Evolutionary conservation across 2,329 filamentous ascomycete genomes (phyloP).

Genomic region (Alternaria solani): DNA sequence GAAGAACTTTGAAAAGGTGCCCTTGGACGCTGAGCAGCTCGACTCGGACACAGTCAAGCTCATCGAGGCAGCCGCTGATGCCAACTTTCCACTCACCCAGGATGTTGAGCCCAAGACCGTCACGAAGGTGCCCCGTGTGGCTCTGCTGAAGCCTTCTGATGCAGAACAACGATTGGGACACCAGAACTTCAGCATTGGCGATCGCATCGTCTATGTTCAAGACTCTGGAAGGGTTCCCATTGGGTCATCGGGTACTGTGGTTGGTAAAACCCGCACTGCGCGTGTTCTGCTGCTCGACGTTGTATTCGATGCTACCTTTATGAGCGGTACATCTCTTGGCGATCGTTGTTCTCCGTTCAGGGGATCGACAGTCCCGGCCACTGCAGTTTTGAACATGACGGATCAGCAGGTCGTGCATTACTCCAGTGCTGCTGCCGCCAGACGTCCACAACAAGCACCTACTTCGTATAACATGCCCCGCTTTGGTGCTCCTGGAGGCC

Average conservation of each 20-base stretch:
- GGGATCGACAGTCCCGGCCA: slow-evolving; percentile 86
- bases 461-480: slow-evolving; percentile 62
- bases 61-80: slow-evolving; percentile 79
- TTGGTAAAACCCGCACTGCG: slow-evolving; percentile 88
- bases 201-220: slow-evolving; percentile 91
- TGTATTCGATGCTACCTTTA: slow-evolving; percentile 93
- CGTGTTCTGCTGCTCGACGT: slow-evolving; percentile 85
- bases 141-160: slow-evolving; percentile 90
- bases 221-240: slow-evolving; percentile 95
- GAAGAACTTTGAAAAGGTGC: slow-evolving; percentile 93
- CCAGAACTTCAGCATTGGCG: slow-evolving; percentile 83
- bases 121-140: slow-evolving; percentile 82
- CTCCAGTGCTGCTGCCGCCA: slow-evolving; percentile 66
- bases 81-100: slow-evolving; percentile 41
- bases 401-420: slow-evolving; percentile 79
- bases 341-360: slow-evolving; percentile 92
- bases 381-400: slow-evolving; percentile 88
- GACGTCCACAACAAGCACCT: slow-evolving; percentile 57
- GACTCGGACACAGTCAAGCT: slow-evolving; percentile 87
- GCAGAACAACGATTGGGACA: slow-evolving; percentile 91
- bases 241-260: slow-evolving; percentile 88
- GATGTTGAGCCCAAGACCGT: slow-evolving; percentile 70
- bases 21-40: slow-evolving; percentile 93
- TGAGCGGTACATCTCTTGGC: slow-evolving; percentile 93
- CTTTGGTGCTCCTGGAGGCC: slow-evolving; percentile 65